phyloP scores from a whole-genome alignment of 805 yeast genomes.

The Zygoascus flipseniorum region DNA sequence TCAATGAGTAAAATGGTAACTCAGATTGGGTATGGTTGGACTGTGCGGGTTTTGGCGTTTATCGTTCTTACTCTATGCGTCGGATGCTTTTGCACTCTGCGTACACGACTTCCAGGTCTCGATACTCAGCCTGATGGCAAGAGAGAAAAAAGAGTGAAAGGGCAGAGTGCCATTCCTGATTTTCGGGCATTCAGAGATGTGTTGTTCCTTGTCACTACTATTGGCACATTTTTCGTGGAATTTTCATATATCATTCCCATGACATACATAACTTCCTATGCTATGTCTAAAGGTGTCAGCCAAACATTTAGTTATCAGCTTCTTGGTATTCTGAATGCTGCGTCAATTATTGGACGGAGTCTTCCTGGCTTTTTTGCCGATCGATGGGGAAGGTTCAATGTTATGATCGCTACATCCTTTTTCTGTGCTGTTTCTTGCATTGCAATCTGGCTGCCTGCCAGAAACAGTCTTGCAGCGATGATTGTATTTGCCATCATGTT shows the following conservation, averaged over 20 bases:
- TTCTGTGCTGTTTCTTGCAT: slow-evolving; percentile 42
- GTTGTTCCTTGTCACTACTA: slow-evolving; percentile 21
- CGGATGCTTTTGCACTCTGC: slow-evolving; percentile 29
- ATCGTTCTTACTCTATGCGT: slow-evolving; percentile 22
- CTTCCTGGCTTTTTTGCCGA: slow-evolving; percentile 52
- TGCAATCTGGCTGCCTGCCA: slow-evolving; percentile 58
- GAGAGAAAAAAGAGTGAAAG: slow-evolving; percentile 8
- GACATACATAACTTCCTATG: slow-evolving; percentile 53
- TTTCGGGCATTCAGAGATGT: slow-evolving; percentile 23
- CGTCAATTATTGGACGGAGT: slow-evolving; percentile 47
- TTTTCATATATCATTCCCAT: slow-evolving; percentile 43
- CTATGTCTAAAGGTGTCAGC: slow-evolving; percentile 24
- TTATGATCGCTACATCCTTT: slow-evolving; percentile 41
- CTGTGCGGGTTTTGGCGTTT: slow-evolving; percentile 42
- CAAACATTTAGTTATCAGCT: slow-evolving; percentile 27
- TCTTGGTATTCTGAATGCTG: slow-evolving; percentile 40
- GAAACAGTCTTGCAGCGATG: slow-evolving; percentile 34
- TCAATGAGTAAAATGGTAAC: slow-evolving; percentile 38
- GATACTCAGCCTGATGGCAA: neutral
- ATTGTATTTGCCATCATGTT: slow-evolving; percentile 44
- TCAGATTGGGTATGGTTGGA: slow-evolving; percentile 51
- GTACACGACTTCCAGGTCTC: slow-evolving; percentile 28
- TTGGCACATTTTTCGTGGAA: slow-evolving; percentile 34
- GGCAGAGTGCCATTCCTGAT: slow-evolving; percentile 19
- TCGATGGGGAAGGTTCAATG: slow-evolving; percentile 46